Base-by-base conservation (phyloP, 768 basidiomycete species). In the Lactifluus subvellereus region DNA sequence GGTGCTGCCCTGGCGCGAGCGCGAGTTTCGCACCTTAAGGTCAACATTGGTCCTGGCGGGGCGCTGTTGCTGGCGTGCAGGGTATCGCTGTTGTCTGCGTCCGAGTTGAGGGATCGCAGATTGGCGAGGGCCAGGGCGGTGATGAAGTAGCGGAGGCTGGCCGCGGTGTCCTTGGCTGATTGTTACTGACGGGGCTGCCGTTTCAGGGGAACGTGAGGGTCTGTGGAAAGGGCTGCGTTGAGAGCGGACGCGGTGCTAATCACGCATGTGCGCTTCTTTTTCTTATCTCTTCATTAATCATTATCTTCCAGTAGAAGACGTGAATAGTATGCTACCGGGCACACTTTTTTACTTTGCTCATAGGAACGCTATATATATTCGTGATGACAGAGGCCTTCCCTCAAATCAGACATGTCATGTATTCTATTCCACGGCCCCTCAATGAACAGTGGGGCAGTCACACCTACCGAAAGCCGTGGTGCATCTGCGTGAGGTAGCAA, bases 11-110 rank as follows among this genome's bases (percentile, higher is more conserved):
- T 89, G 91, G 6, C 80, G 91, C 48, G 81, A 91, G 72, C 83
- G 79, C 64, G 82, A 88, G 69, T 91, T 94, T 66, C 84, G 86
- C 63, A 77, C 79, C 58, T 94, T 94, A 93, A 94, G 84, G 90
- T 89, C 42, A 60, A 66, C 6, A 66, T 66, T 38, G 55, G 65
- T 0, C 42, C 43, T 6, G 27, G 47, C 3, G 54, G 3, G 65
- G 65, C 18, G 65, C 61, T 5, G 45, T 66, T 3, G 67, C 65
- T 10, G 67, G 67, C 14, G 58, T 66, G 27, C 58, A 66, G 48
- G 67, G 67, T 37, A 49, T 52, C 49, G 51, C 59, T 14, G 67
- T 61, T 18, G 65, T 63, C 11, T 18, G 54, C 27, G 65, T 66
- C 55, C 58, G 5, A 9, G n/a, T 68, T 2, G 67, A 67, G 2